A percentile compares a stretch with the other conserved stretches of the same genome.
Conservation (phyloP, 495 filamentous ascomycete genomes). For the Podospora pseudopauciseta region DNA sequence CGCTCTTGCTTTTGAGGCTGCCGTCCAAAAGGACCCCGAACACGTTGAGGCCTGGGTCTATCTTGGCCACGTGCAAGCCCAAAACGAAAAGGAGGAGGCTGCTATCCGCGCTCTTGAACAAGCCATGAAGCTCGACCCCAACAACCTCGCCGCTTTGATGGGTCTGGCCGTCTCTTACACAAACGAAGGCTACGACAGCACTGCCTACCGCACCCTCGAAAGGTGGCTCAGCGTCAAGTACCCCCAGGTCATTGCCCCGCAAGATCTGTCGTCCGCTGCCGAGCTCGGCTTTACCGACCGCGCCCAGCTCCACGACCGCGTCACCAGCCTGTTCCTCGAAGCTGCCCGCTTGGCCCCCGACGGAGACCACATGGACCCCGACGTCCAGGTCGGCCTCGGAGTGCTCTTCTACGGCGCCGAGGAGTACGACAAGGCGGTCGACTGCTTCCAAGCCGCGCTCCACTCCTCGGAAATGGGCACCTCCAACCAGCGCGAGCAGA, state of each 20-base stretch:
- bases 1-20: conserved; percentile 94
- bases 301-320: conserved; percentile 80
- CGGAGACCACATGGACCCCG: conserved; percentile 87
- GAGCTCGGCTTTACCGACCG: conserved; percentile 93
- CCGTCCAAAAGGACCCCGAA: conserved; percentile 79
- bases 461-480: conserved; percentile 74
- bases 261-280: conserved; percentile 61
- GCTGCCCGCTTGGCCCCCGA: conserved; percentile 88
- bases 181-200: conserved; percentile 96
- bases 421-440: conserved; percentile 96
- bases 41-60: conserved; percentile 92
- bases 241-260: conserved; percentile 67
- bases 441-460: conserved; percentile 92
- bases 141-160: conserved; percentile 88
- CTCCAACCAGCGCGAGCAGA: conserved; percentile 68
- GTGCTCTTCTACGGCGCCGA: conserved; percentile 98
- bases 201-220: conserved; percentile 93
- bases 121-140: conserved; percentile 79
- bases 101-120: conserved; percentile 98
- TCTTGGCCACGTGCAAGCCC: conserved; percentile 86
- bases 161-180: conserved; percentile 96
- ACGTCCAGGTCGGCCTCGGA: conserved; percentile 95
- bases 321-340: conserved; percentile 84
- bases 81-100: conserved; percentile 96
- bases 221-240: conserved; percentile 94